Conservation (phyloP, 1,139 yeast genomes). For the Lodderomyces theae region DNA sequence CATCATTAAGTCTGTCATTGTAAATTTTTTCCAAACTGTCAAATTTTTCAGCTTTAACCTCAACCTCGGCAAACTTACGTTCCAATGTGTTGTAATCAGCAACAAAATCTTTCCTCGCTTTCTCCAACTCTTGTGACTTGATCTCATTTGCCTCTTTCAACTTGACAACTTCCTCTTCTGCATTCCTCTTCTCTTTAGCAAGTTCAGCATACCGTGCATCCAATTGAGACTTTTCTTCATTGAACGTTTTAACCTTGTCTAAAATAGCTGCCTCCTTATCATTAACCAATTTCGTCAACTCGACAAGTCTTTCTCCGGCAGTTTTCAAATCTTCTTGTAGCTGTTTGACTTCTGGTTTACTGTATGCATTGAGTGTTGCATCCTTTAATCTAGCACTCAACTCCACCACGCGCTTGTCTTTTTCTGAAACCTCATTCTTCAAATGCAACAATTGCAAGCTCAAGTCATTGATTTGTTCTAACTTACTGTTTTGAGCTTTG, state of each 20-base stretch:
- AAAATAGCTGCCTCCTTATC: conserved; percentile 43
- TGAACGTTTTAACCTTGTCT: conserved; percentile 39
- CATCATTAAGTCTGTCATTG: conserved; percentile 28
- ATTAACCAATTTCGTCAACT: conserved; percentile 37
- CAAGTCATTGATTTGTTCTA: conserved; percentile 59
- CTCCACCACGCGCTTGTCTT: conserved; percentile 24
- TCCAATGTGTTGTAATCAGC: conserved; percentile 20
- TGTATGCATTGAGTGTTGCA: conserved; percentile 1
- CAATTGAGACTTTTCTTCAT: conserved; percentile 19
- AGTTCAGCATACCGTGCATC: conserved; percentile 10
- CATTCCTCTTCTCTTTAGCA: conserved; percentile 20
- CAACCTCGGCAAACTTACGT: conserved; percentile 21
- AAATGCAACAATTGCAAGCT: conserved; percentile 39
- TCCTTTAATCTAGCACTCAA: conserved; percentile 21
- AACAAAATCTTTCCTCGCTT: conserved; percentile 14
- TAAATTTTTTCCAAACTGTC: conserved; percentile 35
- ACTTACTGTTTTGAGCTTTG: conserved; percentile 62
- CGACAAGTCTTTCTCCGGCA: conserved; percentile 40
- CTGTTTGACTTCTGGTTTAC: conserved; percentile 24
- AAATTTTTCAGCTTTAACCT: conserved; percentile 33
- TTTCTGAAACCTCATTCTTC: conserved; percentile 38
- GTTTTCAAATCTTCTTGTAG: conserved; percentile 35
- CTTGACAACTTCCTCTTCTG: conserved; percentile 20
- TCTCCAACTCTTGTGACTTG: conserved; percentile 9
- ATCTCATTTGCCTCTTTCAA: conserved; percentile 16